Conservation (phyloP, 140 eudicot species). For the Bidens hawaiensis region DNA sequence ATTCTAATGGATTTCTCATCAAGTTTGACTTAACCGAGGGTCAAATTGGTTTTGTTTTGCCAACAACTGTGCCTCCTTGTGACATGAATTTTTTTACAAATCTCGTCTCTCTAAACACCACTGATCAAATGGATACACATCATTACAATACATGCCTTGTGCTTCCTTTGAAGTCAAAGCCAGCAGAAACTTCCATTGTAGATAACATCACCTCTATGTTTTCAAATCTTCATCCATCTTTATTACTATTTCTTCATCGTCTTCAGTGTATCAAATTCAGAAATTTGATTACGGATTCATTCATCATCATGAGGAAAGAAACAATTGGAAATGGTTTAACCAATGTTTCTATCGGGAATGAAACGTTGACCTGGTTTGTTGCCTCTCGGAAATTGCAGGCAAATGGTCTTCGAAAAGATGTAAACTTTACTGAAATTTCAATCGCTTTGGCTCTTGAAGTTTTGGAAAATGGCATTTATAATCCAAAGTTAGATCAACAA, state of each 20-base stretch:
- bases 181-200: slow-evolving; percentile 34
- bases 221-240: slow-evolving; percentile 88
- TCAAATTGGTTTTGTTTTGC: slow-evolving; percentile 89
- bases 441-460: slow-evolving; percentile 72
- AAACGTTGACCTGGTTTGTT: slow-evolving; percentile 71
- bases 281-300: slow-evolving; percentile 51
- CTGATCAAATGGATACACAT: slow-evolving; percentile 31
- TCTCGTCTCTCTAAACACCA: slow-evolving; percentile 36
- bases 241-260: slow-evolving; percentile 87
- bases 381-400: slow-evolving; percentile 49
- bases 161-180: slow-evolving; percentile 70
- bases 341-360: slow-evolving; percentile 58
- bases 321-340: slow-evolving; percentile 58
- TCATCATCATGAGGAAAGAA: slow-evolving; percentile 66
- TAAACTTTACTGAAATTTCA: slow-evolving; percentile 68
- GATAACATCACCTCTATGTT: slow-evolving; percentile 70
- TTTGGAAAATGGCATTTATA: slow-evolving; percentile 33
- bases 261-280: slow-evolving; percentile 69
- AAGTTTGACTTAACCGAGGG: slow-evolving; percentile 86
- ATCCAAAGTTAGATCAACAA: slow-evolving; percentile 61
- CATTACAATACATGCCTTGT: slow-evolving; percentile 81
- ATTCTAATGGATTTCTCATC: slow-evolving; percentile 91
- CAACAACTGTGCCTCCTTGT: slow-evolving; percentile 77
- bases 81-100: slow-evolving; percentile 41
- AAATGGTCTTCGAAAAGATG: slow-evolving; percentile 54